These are phyloP conservation scores for Gilbertella persicaria DNA, from an alignment of 371 early-diverging fungal species.

Conservation along the genomic window DNA sequence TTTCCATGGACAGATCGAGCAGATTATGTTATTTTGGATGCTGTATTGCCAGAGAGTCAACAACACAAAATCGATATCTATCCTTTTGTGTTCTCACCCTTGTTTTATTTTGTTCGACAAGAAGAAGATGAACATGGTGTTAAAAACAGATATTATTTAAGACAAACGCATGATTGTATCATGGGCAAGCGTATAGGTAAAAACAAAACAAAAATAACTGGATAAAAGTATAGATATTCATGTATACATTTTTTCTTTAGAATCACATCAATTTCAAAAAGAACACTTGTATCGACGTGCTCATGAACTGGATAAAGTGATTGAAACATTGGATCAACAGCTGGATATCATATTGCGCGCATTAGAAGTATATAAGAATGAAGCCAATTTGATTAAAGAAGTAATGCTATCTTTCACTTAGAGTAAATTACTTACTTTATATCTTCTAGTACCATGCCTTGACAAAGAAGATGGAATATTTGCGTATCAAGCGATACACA, in stretches of 20 bases:
- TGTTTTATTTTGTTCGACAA: slow-evolving; percentile 50
- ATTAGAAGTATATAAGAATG: slow-evolving; percentile 1
- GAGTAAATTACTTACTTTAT: background rate
- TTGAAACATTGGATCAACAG: slow-evolving; percentile 20
- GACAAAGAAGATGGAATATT: slow-evolving; percentile 7
- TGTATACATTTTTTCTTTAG: background rate
- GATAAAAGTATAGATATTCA: background rate
- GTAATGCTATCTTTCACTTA: background rate
- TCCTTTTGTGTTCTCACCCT: slow-evolving; percentile 58
- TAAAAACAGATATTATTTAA: slow-evolving; percentile 28
- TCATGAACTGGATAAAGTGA: slow-evolving; percentile 6
- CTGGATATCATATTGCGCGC: slow-evolving; percentile 13
- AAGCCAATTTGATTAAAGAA: slow-evolving; percentile 4
- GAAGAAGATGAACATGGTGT: slow-evolving; percentile 27
- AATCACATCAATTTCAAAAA: slow-evolving; percentile 22
- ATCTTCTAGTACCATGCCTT: slow-evolving; percentile 1
- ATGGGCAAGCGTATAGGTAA: slow-evolving; percentile 39
- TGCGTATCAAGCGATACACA: slow-evolving; percentile 15
- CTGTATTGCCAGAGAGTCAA: background rate
- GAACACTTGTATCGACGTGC: slow-evolving; percentile 16
- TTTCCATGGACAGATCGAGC: slow-evolving; percentile 34
- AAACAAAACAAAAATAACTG: background rate
- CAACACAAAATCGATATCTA: slow-evolving; percentile 29
- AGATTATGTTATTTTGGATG: slow-evolving; percentile 31
- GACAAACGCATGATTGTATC: slow-evolving; percentile 35